phyloP scores from a whole-genome alignment of 208 protist genomes.

The Vickermania spadyakhi region DNA sequence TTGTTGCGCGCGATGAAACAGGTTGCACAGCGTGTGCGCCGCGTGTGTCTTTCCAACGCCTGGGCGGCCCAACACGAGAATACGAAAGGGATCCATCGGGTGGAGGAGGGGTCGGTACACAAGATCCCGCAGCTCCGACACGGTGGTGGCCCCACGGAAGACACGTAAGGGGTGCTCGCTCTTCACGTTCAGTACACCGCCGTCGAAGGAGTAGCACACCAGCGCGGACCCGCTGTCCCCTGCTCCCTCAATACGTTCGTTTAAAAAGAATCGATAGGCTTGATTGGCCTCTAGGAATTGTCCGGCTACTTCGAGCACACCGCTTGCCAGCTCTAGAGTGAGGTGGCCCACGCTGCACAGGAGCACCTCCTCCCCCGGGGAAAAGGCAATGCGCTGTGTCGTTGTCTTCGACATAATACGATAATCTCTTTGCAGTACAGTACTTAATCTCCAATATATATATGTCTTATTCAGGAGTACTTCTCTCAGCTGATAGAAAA shows the following conservation, averaged over 20 bases:
- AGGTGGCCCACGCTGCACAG: conserved; percentile 36
- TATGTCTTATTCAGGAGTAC: no score
- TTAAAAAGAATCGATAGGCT: conserved; percentile 38
- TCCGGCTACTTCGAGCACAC: conserved; percentile 66
- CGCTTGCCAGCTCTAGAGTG: conserved; percentile 35
- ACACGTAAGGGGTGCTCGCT: conserved; percentile 37
- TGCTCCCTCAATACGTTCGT: no score
- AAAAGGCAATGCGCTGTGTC: conserved; percentile 48
- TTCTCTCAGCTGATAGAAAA: no score
- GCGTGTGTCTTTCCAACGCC: conserved; percentile 52
- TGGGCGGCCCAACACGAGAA: conserved; percentile 54
- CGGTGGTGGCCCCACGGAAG: conserved; percentile 16
- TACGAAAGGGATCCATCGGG: conserved; percentile 16
- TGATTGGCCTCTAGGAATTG: conserved; percentile 44
- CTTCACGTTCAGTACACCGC: conserved; percentile 30
- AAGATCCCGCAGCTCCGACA: conserved; percentile 45
- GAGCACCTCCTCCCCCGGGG: conserved; percentile 71
- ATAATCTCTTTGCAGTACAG: no score
- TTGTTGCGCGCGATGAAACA: conserved; percentile 21
- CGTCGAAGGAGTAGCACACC: conserved; percentile 58
- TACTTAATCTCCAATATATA: no score
- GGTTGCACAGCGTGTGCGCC: conserved; percentile 67
- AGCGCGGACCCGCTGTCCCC: conserved; percentile 24
- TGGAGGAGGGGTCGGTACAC: conserved; percentile 34
- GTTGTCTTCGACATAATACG: no score